phyloP scores from a whole-genome alignment of 1,284 basidiomycete genomes.

The Microbotryum violaceum region DNA sequence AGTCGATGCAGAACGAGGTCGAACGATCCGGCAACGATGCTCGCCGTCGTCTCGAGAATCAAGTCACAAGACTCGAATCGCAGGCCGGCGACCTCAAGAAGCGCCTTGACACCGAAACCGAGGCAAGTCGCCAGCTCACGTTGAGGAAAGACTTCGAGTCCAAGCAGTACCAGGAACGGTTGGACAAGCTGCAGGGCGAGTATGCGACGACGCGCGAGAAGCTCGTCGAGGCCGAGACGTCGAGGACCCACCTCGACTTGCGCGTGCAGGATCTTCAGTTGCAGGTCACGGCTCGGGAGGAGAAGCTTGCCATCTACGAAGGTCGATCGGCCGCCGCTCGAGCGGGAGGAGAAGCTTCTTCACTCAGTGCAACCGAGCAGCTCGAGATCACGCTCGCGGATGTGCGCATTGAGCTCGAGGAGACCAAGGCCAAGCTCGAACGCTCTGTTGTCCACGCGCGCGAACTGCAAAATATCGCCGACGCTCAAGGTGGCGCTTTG shows the following conservation, averaged over 20 bases:
- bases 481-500: constrained; percentile 69
- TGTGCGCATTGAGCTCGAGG: constrained; percentile 62
- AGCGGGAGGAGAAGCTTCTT: constrained; percentile 41
- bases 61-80: constrained; percentile 66
- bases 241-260: constrained; percentile 68
- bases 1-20: constrained; percentile 78
- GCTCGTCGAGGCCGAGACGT: constrained; percentile 67
- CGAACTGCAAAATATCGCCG: constrained; percentile 75
- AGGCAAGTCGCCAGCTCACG: constrained; percentile 60
- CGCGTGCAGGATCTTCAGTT: constrained; percentile 62
- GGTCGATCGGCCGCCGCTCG: constrained; percentile 48
- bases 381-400: constrained; percentile 78
- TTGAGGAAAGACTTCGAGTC: constrained; percentile 73
- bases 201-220: constrained; percentile 63
- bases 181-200: constrained; percentile 64
- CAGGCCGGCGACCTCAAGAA: constrained; percentile 69
- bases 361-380: constrained; percentile 61
- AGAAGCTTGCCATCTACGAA: constrained; percentile 80
- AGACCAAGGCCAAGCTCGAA: constrained; percentile 63
- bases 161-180: constrained; percentile 62
- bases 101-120: constrained; percentile 71
- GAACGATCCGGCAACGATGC: constrained; percentile 75
- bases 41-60: constrained; percentile 65
- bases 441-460: constrained; percentile 63
- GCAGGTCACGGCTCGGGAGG: constrained; percentile 65